Conservation (phyloP, 805 yeast species). For the Candida mattraensis region DNA sequence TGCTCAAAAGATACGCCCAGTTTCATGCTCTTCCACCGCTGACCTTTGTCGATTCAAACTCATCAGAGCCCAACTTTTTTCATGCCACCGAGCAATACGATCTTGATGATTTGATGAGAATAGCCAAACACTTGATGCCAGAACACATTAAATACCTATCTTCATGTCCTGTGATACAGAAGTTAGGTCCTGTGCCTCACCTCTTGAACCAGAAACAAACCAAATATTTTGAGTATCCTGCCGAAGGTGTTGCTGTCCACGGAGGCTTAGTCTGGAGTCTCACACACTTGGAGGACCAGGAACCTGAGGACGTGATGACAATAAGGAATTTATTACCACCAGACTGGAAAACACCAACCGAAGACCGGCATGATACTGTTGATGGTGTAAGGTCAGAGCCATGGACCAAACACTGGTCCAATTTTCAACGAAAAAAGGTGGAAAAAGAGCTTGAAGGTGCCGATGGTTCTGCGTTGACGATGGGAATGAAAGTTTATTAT, state of each 20-base stretch:
- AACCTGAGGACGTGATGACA: constrained; percentile 61
- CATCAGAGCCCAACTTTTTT: constrained; percentile 12
- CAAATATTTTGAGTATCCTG: constrained; percentile 23
- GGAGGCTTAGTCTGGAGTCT: constrained; percentile 78
- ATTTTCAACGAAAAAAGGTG: constrained; percentile 20
- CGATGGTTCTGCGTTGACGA: constrained; percentile 13
- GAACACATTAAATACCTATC: constrained; percentile 62
- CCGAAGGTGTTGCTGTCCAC: constrained; percentile 66
- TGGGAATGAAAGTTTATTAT: constrained; percentile 56
- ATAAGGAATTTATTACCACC: constrained; percentile 72
- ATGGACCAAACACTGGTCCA: constrained; percentile 36
- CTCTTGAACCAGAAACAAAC: constrained; percentile 30
- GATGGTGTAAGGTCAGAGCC: constrained; percentile 30
- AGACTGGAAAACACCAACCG: constrained; percentile 56
- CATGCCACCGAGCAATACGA: constrained; percentile 28
- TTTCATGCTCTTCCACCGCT: constrained; percentile 47
- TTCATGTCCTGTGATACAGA: constrained; percentile 61
- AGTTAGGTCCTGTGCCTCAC: constrained; percentile 60
- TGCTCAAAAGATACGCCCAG: constrained; percentile 62
- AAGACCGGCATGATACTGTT: constrained; percentile 34
- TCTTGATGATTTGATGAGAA: constrained; percentile 37
- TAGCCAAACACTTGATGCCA: constrained; percentile 57
- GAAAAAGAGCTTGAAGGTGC: constrained; percentile 6
- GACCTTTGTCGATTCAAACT: constrained; percentile 18
- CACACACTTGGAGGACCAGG: constrained; percentile 50